phyloP scores from a whole-genome alignment of 345 rosid genomes.

The Stellera chamaejasme region DNA sequence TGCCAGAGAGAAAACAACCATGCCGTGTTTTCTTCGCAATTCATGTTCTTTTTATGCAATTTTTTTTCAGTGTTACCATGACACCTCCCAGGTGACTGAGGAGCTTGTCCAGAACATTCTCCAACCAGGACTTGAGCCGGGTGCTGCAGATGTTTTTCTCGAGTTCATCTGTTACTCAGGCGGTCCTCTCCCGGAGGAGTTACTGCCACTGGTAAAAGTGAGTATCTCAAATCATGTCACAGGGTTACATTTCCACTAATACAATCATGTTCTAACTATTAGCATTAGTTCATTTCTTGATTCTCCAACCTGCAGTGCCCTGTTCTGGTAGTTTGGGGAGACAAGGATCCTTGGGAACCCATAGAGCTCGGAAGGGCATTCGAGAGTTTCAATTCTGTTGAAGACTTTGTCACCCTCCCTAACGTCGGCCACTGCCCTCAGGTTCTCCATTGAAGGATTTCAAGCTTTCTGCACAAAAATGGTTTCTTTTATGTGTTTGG shows the following conservation, averaged over 20 bases:
- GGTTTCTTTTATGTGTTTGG: not conserved
- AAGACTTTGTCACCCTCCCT: slow-evolving; percentile 68
- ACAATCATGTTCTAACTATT: not conserved
- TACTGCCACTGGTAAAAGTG: slow-evolving; percentile 72
- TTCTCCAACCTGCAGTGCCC: slow-evolving; percentile 47
- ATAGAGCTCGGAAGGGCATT: slow-evolving; percentile 70
- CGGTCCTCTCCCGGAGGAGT: slow-evolving; percentile 90
- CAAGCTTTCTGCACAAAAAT: not conserved
- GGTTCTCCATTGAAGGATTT: slow-evolving; percentile 30
- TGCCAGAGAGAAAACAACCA: too few species aligned
- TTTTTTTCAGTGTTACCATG: slow-evolving; percentile 71
- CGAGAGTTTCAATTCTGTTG: slow-evolving; percentile 47
- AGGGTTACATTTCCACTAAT: not conserved
- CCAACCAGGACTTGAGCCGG: slow-evolving; percentile 89
- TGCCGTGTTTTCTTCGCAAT: too few species aligned
- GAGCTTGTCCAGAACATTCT: slow-evolving; percentile 75
- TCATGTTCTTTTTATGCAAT: not conserved
- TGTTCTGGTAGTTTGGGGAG: slow-evolving; percentile 88
- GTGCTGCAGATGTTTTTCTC: slow-evolving; percentile 81
- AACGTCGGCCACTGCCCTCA: slow-evolving; percentile 92
- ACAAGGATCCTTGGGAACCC: slow-evolving; percentile 96
- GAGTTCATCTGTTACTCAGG: slow-evolving; percentile 88
- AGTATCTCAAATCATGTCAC: slow-evolving; percentile 11
- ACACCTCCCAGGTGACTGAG: slow-evolving; percentile 75
- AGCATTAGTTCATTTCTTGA: not conserved